A percentile compares a stretch with the other conserved stretches of the same genome.
These are phyloP conservation scores for Huiozyma naganishii DNA, from an alignment of 805 yeast genomes.

Conservation along the genomic window DNA sequence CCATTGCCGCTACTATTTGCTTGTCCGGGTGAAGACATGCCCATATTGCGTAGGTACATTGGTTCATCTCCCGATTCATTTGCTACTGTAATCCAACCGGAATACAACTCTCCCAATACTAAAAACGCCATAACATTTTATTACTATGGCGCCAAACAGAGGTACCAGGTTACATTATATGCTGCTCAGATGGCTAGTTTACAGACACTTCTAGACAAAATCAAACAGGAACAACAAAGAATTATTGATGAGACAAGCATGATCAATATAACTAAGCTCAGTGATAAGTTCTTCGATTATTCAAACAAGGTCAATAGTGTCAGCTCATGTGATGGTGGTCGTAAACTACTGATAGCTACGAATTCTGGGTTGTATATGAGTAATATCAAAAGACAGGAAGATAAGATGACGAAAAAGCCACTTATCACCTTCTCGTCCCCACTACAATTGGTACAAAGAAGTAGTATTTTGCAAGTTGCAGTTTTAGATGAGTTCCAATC, in stretches of 20 bases:
- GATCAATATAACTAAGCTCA: conserved; percentile 65
- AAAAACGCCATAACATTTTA: conserved; percentile 27
- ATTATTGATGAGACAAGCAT: conserved; percentile 66
- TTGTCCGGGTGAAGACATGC: conserved; percentile 70
- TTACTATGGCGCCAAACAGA: conserved; percentile 29
- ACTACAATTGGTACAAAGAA: conserved; percentile 57
- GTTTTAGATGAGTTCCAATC: conserved; percentile 86
- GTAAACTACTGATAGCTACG: conserved; percentile 82
- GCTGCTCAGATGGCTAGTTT: conserved; percentile 46
- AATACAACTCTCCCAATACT: conserved; percentile 15
- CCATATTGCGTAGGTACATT: conserved; percentile 40
- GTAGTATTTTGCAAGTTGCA: conserved; percentile 78
- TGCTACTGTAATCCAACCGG: conserved; percentile 22
- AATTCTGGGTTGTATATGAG: conserved; percentile 83
- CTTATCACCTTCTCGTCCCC: conserved; percentile 57
- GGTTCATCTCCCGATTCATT: conserved; percentile 24
- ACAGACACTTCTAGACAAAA: conserved; percentile 68
- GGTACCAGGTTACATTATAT: conserved; percentile 34
- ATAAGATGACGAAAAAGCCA: conserved; percentile 38
- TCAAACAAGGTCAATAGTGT: conserved; percentile 78
- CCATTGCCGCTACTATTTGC: conserved; percentile 67
- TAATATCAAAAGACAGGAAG: conserved; percentile 42
- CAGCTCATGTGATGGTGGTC: conserved; percentile 89
- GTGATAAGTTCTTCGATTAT: conserved; percentile 64
- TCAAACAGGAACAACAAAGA: conserved; percentile 68